A percentile compares a stretch with the other conserved stretches of the same genome.
phyloP scores from a whole-genome alignment of 1,284 basidiomycete species.

The Pseudozyma hubeiensis region DNA sequence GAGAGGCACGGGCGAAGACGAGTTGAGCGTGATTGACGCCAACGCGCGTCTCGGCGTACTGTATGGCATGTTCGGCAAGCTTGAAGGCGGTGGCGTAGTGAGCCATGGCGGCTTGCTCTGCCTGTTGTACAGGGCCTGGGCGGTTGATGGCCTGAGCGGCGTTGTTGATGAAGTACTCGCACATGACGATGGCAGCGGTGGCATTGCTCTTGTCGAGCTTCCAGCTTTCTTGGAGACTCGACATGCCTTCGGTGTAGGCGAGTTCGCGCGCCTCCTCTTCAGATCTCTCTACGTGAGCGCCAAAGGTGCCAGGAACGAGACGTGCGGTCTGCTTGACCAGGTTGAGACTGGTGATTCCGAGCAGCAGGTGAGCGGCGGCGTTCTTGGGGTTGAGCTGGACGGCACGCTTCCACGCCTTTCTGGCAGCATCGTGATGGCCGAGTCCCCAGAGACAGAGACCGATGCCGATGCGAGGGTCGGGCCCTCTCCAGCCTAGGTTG shows the following conservation, averaged over 20 bases:
- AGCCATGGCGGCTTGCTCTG: slow-evolving; percentile 40
- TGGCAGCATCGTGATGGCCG: slow-evolving; percentile 58
- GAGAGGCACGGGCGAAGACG: slow-evolving; percentile 61
- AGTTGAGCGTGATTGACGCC: slow-evolving; percentile 61
- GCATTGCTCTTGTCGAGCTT: slow-evolving; percentile 64
- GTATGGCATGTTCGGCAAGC: slow-evolving; percentile 66
- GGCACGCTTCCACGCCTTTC: slow-evolving; percentile 66
- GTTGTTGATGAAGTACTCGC: slow-evolving; percentile 60
- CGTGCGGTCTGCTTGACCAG: slow-evolving; percentile 50
- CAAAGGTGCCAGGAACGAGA: slow-evolving; percentile 56
- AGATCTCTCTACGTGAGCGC: slow-evolving; percentile 48
- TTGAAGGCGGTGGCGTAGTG: slow-evolving; percentile 62
- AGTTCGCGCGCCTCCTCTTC: slow-evolving; percentile 60
- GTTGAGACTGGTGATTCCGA: slow-evolving; percentile 64
- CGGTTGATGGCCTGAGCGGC: slow-evolving; percentile 37
- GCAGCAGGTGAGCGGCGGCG: slow-evolving; percentile 56
- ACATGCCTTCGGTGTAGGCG: slow-evolving; percentile 62
- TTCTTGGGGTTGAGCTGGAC: slow-evolving; percentile 44
- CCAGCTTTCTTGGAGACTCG: slow-evolving; percentile 61
- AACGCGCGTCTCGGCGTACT: slow-evolving; percentile 62
- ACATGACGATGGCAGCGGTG: slow-evolving; percentile 62
- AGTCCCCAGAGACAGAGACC: slow-evolving; percentile 66
- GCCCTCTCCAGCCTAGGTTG: slow-evolving; percentile 52
- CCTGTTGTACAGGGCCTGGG: slow-evolving; percentile 14
- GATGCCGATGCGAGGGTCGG: slow-evolving; percentile 66